Evolutionary conservation across 2,329 filamentous ascomycete genomes (phyloP).

Genomic region (Rhynchosporium secalis): DNA sequence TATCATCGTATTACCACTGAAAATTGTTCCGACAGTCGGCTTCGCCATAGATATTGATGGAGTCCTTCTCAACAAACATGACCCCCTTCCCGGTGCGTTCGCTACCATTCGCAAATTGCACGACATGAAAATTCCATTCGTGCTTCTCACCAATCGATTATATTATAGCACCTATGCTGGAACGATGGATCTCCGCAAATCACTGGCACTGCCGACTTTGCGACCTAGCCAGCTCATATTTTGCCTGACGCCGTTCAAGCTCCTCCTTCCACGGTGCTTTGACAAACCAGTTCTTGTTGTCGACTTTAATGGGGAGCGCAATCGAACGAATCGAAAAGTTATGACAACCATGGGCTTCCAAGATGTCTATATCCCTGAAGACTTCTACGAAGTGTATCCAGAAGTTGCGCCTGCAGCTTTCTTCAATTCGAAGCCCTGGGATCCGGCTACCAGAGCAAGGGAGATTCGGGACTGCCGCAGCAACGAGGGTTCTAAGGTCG

Average conservation of each 20-base stretch:
- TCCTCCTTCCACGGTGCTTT: not conserved
- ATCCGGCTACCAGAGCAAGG: not conserved
- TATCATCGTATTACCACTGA: not conserved
- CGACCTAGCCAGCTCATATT: not conserved
- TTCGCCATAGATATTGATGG: not conserved
- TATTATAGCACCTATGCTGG: too few relatives aligned
- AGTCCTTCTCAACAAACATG: not conserved
- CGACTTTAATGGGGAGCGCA: not conserved
- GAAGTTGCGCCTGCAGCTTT: not conserved
- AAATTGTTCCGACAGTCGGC: not conserved
- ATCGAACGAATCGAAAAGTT: not conserved
- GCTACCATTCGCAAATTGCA: not conserved
- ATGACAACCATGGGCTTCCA: not conserved
- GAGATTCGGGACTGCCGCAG: not conserved
- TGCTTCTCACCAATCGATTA: not conserved
- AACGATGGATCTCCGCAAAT: not conserved
- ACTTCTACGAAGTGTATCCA: not conserved
- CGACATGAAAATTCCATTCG: not conserved
- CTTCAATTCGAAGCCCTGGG: not conserved
- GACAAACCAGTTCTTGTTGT: not conserved
- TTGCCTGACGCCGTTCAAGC: not conserved
- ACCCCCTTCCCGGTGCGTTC: not conserved
- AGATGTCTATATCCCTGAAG: not conserved
- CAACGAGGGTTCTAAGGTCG: not conserved
- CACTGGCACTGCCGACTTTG: not conserved